Conservation (phyloP, 768 basidiomycete species). For the Tulasnella sp. region DNA sequence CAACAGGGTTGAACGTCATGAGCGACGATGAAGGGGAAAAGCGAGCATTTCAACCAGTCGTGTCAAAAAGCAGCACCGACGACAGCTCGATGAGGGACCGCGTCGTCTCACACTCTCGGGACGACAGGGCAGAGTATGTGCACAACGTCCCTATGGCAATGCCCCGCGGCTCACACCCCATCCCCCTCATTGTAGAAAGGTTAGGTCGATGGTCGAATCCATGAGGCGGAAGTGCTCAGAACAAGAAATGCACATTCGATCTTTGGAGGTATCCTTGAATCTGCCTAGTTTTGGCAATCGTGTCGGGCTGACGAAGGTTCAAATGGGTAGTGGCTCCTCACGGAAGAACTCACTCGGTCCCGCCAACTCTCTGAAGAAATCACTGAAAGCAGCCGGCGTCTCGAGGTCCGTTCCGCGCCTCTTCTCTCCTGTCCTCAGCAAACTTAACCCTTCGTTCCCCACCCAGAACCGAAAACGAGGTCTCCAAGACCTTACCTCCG, state of each 20-base stretch:
- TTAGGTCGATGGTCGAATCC: constrained; percentile 3
- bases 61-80: constrained; percentile 4
- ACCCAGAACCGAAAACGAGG: constrained; percentile 10
- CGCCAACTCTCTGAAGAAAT: constrained; percentile 19
- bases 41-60: constrained; percentile 11
- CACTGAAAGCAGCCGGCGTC: constrained; percentile 8
- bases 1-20: constrained; percentile 15
- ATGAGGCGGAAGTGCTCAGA: neutral
- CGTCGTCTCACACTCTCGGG: neutral
- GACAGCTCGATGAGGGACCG: constrained; percentile 18
- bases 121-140: constrained; percentile 22
- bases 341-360: constrained; percentile 15
- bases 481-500: constrained; percentile 1
- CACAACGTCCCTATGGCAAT: neutral
- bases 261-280: neutral
- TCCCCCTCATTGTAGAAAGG: constrained; percentile 6
- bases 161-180: neutral
- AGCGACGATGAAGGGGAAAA: constrained; percentile 25
- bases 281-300: neutral
- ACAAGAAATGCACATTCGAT: constrained; percentile 16
- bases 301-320: neutral
- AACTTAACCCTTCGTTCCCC: neutral
- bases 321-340: constrained; percentile 15
- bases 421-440: neutral
- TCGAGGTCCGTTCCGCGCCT: constrained; percentile 1